A percentile compares a stretch with the other conserved stretches of the same genome.
Evolutionary conservation across 352 stramenopile species (phyloP).

Genomic region (Phytophthora foliorum): DNA sequence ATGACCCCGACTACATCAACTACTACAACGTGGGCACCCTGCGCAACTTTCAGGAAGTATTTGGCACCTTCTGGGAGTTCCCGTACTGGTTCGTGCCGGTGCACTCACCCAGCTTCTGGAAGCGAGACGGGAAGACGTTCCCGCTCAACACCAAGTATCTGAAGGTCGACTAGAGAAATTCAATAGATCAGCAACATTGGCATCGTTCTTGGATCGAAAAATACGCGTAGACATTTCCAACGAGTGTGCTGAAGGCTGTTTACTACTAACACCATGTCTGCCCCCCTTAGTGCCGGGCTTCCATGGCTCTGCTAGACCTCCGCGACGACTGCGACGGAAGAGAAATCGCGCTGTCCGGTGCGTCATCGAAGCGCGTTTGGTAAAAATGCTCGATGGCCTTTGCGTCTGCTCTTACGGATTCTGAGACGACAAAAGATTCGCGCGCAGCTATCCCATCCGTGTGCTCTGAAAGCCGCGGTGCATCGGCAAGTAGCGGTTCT

Average conservation of each 20-base stretch:
- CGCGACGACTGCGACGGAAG: slow-evolving; percentile 12
- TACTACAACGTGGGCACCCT: slow-evolving; percentile 83
- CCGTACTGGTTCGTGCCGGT: slow-evolving; percentile 82
- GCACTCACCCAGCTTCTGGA: slow-evolving; percentile 58
- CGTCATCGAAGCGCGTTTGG: slow-evolving; percentile 69
- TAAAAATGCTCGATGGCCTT: slow-evolving; percentile 63
- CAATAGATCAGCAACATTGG: slow-evolving; percentile 15
- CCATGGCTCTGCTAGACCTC: slow-evolving; percentile 7
- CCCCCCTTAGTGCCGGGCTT: slow-evolving; percentile 9
- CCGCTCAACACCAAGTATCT: slow-evolving; percentile 60
- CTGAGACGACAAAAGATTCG: background rate
- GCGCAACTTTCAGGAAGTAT: slow-evolving; percentile 81
- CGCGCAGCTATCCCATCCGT: slow-evolving; percentile 4
- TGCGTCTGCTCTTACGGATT: slow-evolving; percentile 23
- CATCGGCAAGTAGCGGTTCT: slow-evolving; percentile 4
- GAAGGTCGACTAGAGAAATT: slow-evolving; percentile 60
- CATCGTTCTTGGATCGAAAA: background rate
- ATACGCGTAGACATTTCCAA: too few relatives aligned
- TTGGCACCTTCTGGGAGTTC: slow-evolving; percentile 68
- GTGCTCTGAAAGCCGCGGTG: background rate
- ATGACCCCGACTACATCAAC: slow-evolving; percentile 81
- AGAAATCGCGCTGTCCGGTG: slow-evolving; percentile 10
- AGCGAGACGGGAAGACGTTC: slow-evolving; percentile 58
- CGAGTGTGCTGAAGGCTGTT: too few relatives aligned
- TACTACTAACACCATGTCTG: background rate